Base-by-base conservation (phyloP, 2,329 filamentous ascomycete species). In the Diaporthe aspalathi region DNA sequence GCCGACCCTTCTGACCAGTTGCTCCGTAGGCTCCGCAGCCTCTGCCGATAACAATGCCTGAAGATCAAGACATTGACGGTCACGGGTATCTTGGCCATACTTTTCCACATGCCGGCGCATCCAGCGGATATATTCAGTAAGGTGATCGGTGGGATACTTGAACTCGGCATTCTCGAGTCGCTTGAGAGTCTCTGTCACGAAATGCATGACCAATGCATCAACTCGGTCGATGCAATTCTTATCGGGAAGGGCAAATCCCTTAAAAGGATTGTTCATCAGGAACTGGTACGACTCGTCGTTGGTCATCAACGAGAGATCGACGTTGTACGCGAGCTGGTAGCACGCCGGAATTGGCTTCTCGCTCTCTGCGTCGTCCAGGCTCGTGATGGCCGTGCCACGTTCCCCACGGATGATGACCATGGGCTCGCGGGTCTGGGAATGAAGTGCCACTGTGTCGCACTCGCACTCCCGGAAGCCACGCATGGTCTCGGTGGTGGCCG, bases 321-420 rank as follows among this genome's bases (percentile, higher is more conserved):
- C 22, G 20, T 29, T 45, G n/a, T 49, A 66, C 7, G 40, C 2
- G 52, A 66, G 62, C 22, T 38, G 24, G n/a, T 66, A 66, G 29
- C 62, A 66, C 24, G 62, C 40, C 22, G 52, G 29, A 12, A 54
- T 2, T 35, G 52, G 52, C 20, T 54, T n/a, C n/a, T 29, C 22
- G 52, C 29, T 12, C n/a, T 54, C 62, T 9, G 32, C 43, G 4
- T 66, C 16, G 29, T 66, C 62, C 27, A 66, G 45, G 32, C 24
- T 49, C 43, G 62, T 50, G 29, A 66, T 66, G 27, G 62, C 62
- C 7, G 62, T 66, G 45, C 62, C 62, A 32, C 62, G 24, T 20
- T 66, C 62, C 24, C 62, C 62, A n/a, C 62, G 62, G 9, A 66
- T 66, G 11, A 66, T 52, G 7, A 66, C 62, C 43, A 50, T 24